phyloP scores from a whole-genome alignment of 2,329 filamentous ascomycete genomes.

The Pseudovirgaria hyperparasitica region DNA sequence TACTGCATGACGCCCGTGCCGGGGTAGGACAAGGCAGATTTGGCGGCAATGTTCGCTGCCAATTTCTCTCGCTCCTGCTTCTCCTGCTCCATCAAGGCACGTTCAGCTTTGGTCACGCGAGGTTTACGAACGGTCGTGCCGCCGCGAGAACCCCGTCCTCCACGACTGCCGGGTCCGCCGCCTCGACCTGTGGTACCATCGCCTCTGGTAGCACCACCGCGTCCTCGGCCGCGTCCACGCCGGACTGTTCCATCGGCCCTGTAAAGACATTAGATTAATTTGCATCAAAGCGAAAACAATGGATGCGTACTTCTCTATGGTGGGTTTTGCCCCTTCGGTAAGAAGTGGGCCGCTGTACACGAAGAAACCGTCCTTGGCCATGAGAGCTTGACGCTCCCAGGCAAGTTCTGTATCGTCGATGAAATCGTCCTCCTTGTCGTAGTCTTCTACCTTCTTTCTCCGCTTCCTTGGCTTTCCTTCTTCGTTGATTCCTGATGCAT shows the following conservation, averaged over 20 bases:
- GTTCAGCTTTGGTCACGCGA: constrained; percentile 74
- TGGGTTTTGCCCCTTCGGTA: constrained; percentile 68
- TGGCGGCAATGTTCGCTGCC: constrained; percentile 14
- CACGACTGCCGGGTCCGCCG: constrained; percentile 36
- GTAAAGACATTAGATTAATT: constrained; percentile 10
- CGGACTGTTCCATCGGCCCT: constrained; percentile 65
- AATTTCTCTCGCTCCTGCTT: constrained; percentile 59
- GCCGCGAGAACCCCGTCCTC: constrained; percentile 59
- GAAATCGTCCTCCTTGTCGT: constrained; percentile 55
- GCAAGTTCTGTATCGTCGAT: constrained; percentile 86
- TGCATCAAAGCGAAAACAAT: no score
- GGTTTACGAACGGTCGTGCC: constrained; percentile 67
- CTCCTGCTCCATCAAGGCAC: constrained; percentile 67
- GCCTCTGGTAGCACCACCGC: constrained; percentile 34
- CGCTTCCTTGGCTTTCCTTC: constrained; percentile 60
- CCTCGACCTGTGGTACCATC: constrained; percentile 26
- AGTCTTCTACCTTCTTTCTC: constrained; percentile 59
- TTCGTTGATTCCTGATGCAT: constrained; percentile 28
- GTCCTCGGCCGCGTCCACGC: constrained; percentile 46
- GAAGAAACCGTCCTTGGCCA: constrained; percentile 93
- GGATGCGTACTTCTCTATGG: constrained; percentile 43
- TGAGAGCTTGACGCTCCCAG: constrained; percentile 91
- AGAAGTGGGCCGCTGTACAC: constrained; percentile 91
- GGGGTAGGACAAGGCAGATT: constrained; percentile 2
- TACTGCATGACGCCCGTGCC: constrained; percentile 1